phyloP scores from a whole-genome alignment of 129 eudicot genomes.

The Flaveria brownii region DNA sequence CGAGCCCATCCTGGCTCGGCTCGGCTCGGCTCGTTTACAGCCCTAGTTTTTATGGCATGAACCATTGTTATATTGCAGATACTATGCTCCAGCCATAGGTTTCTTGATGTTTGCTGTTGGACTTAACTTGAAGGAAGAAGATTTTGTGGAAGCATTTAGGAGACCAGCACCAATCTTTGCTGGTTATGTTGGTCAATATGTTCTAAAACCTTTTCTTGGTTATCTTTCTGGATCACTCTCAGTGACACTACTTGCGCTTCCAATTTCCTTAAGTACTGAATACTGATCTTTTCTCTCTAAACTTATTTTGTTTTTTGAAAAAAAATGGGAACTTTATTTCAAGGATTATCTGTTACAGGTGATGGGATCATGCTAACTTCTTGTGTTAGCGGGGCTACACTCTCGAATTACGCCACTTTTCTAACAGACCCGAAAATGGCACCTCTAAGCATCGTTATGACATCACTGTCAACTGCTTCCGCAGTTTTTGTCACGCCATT shows the following conservation, averaged over 20 bases:
- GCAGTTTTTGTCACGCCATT: slow-evolving; percentile 76
- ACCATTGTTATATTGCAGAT: slow-evolving; percentile 42
- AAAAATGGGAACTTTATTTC: slow-evolving; percentile 3
- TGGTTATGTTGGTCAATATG: slow-evolving; percentile 80
- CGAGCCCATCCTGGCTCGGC: too few relatives aligned
- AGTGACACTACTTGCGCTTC: slow-evolving; percentile 52
- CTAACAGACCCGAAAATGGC: slow-evolving; percentile 80
- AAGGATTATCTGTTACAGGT: slow-evolving; percentile 42
- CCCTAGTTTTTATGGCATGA: not conserved
- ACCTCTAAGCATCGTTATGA: slow-evolving; percentile 90
- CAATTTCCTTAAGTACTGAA: slow-evolving; percentile 61
- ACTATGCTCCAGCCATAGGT: slow-evolving; percentile 85
- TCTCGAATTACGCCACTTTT: slow-evolving; percentile 93
- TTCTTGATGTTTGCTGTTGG: slow-evolving; percentile 95
- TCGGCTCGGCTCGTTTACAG: too few relatives aligned
- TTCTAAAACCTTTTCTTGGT: slow-evolving; percentile 76
- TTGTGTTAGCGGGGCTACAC: slow-evolving; percentile 89
- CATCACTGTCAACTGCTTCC: slow-evolving; percentile 77
- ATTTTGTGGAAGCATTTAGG: slow-evolving; percentile 75
- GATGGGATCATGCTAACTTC: slow-evolving; percentile 83
- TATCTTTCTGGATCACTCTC: slow-evolving; percentile 65
- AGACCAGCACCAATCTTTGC: slow-evolving; percentile 73
- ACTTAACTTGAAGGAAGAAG: slow-evolving; percentile 73
- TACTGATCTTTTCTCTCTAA: slow-evolving; percentile 21
- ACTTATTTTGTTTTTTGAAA: not conserved